A percentile compares a stretch with the other conserved stretches of the same genome.
Evolutionary conservation across 208 protist genomes (phyloP).

Genomic region (Trypanosoma melophagium): DNA sequence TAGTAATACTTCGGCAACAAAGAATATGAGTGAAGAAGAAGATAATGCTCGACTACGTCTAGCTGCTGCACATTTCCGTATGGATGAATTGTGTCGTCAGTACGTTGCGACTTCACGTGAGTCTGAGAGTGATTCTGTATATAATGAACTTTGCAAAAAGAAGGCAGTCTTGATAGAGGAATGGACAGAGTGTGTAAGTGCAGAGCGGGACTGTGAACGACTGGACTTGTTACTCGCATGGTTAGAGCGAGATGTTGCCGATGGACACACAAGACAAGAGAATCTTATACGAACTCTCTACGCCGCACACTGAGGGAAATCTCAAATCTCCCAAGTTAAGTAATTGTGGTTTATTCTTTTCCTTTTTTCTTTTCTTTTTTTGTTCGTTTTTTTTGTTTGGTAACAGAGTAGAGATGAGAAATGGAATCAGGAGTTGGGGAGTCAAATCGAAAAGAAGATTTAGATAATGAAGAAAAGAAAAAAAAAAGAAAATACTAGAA

Average conservation of each 20-base stretch:
- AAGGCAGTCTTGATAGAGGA: constrained; percentile 36
- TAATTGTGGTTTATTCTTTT: neutral
- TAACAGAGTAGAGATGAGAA: no score
- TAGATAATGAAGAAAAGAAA: neutral
- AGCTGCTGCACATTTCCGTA: constrained; percentile 22
- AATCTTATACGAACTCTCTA: constrained; percentile 23
- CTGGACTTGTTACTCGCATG: constrained; percentile 39
- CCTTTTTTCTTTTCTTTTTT: neutral
- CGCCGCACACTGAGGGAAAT: neutral
- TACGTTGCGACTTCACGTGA: constrained; percentile 12
- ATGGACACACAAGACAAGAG: constrained; percentile 19
- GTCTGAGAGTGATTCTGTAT: neutral
- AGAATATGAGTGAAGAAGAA: constrained; percentile 24
- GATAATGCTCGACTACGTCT: constrained; percentile 27
- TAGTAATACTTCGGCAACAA: neutral
- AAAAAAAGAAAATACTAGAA: no score
- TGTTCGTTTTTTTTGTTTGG: neutral
- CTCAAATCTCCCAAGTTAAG: neutral
- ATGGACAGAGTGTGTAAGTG: constrained; percentile 32
- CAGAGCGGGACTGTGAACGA: constrained; percentile 49
- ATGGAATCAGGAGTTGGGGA: no score
- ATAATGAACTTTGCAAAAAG: constrained; percentile 19
- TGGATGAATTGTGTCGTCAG: constrained; percentile 27
- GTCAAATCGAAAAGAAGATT: neutral
- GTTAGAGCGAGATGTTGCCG: constrained; percentile 33